Evolutionary conservation across 441 rosid genomes (phyloP).

Genomic region (Omphalea diandra): DNA sequence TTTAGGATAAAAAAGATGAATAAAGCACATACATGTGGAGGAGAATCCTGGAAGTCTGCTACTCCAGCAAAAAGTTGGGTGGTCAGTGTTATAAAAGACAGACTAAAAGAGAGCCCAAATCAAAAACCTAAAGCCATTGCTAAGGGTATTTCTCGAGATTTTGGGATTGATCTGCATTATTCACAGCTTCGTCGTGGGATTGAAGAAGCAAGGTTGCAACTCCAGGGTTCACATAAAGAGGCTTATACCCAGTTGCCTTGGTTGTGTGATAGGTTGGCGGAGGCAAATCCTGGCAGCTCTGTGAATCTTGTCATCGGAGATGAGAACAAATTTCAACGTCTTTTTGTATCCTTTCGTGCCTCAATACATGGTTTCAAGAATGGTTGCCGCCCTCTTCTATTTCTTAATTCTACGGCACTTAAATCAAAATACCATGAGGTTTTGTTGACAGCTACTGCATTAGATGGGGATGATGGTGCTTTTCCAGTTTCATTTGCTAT

Average conservation of each 20-base stretch:
- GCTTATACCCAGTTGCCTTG: constrained; percentile 69
- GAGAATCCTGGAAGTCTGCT: constrained; percentile 81
- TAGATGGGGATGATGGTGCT: constrained; percentile 79
- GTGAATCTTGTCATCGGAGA: constrained; percentile 52
- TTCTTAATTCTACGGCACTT: constrained; percentile 68
- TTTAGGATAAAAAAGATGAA: constrained; percentile 71
- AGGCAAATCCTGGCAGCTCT: constrained; percentile 76
- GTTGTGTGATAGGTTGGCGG: constrained; percentile 59
- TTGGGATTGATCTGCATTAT: constrained; percentile 76
- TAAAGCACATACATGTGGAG: constrained; percentile 66
- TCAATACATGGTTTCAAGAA: constrained; percentile 62
- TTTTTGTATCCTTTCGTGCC: constrained; percentile 69
- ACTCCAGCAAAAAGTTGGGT: constrained; percentile 86
- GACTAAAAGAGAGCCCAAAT: constrained; percentile 69
- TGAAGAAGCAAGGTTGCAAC: constrained; percentile 83
- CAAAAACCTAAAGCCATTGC: constrained; percentile 85
- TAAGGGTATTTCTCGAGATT: constrained; percentile 57
- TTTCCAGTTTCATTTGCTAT: constrained; percentile 81
- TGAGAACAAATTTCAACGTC: constrained; percentile 65
- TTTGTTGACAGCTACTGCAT: constrained; percentile 72
- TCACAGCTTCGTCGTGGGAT: constrained; percentile 85
- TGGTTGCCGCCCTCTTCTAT: constrained; percentile 87
- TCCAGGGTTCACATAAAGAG: constrained; percentile 80
- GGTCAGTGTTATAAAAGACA: constrained; percentile 76
- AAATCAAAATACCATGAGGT: constrained; percentile 83